Conservation (phyloP, 2,329 filamentous ascomycete genomes). For the Arthroderma uncinatum region DNA sequence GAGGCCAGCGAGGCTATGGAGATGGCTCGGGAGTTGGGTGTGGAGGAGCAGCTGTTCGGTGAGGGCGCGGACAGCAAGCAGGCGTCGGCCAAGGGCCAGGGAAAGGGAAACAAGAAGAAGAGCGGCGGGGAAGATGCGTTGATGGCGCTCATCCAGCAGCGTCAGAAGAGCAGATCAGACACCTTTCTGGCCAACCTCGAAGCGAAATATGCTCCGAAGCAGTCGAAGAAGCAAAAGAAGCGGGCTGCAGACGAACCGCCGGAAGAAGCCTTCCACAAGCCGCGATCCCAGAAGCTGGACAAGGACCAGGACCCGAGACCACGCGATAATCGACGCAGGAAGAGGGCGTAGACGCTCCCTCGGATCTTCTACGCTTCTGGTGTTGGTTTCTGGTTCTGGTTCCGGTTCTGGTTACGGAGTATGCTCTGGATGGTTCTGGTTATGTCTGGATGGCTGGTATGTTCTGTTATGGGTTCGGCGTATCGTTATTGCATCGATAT, state of each 20-base stretch:
- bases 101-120: conserved; percentile 38
- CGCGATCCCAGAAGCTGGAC: neutral
- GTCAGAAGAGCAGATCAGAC: conserved; percentile 52
- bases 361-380: too few relatives aligned
- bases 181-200: conserved; percentile 63
- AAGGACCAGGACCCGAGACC: neutral
- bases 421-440: too few relatives aligned
- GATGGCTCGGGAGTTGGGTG: conserved; percentile 61
- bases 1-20: conserved; percentile 65
- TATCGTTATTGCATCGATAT: too few relatives aligned
- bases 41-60: conserved; percentile 58
- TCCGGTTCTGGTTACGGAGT: too few relatives aligned
- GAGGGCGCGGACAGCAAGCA: conserved; percentile 25
- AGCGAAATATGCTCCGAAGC: conserved; percentile 54
- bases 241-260: conserved; percentile 42
- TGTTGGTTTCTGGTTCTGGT: too few relatives aligned
- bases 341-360: neutral
- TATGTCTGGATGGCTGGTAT: too few relatives aligned
- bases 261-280: conserved; percentile 48
- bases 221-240: conserved; percentile 35
- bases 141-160: conserved; percentile 62
- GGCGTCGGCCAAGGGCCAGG: conserved; percentile 24
- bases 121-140: conserved; percentile 42
- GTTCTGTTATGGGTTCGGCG: too few relatives aligned
- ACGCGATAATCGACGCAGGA: neutral